Conservation (phyloP, 2,329 filamentous ascomycete genomes). For the Pleoardoris graminearum region DNA sequence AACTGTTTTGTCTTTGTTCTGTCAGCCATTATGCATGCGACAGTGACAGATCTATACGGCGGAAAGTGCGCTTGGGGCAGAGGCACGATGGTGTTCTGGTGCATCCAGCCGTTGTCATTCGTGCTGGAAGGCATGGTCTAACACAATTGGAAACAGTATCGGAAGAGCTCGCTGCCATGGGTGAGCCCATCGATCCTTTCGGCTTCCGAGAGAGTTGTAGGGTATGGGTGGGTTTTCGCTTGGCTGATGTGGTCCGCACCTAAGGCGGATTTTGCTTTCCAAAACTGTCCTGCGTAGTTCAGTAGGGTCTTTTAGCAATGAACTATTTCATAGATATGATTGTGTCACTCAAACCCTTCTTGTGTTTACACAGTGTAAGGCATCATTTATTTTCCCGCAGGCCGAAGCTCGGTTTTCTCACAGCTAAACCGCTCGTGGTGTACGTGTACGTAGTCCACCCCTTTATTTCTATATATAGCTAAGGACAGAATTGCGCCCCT, state of each 20-base stretch:
- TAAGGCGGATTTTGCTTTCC: not conserved
- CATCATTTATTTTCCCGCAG: too few species aligned
- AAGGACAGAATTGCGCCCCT: too few species aligned
- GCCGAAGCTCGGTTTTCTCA: too few species aligned
- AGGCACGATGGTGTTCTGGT: slow-evolving; percentile 5
- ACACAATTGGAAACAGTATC: not conserved
- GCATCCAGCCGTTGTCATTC: slow-evolving; percentile 8
- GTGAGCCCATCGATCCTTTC: not conserved
- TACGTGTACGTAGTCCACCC: too few species aligned
- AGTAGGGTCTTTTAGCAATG: too few species aligned
- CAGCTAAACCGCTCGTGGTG: too few species aligned
- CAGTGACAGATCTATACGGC: not conserved
- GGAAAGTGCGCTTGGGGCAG: slow-evolving; percentile 4
- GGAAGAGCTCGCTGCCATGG: not conserved
- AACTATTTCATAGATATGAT: too few species aligned
- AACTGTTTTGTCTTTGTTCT: slow-evolving; percentile 8
- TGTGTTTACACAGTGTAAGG: too few species aligned
- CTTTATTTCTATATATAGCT: too few species aligned
- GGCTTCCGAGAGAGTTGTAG: not conserved
- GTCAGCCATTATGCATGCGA: slow-evolving; percentile 8
- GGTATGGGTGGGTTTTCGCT: slow-evolving; percentile 4
- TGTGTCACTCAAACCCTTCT: too few species aligned
- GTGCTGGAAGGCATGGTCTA: slow-evolving; percentile 5
- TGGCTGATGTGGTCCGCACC: slow-evolving; percentile 7
- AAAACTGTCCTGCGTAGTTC: not conserved